These are phyloP conservation scores for Russula virescens DNA, from an alignment of 768 basidiomycete genomes.

Conservation along the genomic window DNA sequence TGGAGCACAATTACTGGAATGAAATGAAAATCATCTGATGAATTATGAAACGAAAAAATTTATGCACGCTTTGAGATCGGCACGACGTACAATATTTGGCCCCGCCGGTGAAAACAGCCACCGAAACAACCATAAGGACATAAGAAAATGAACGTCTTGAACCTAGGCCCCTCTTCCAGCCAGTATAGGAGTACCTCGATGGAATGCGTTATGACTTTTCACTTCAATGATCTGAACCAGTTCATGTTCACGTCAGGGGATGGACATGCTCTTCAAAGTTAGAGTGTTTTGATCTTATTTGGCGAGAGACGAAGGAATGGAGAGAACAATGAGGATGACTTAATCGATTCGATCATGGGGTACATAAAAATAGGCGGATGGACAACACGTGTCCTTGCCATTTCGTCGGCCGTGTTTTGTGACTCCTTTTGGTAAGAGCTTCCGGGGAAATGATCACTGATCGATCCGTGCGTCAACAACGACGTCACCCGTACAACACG, in stretches of 20 bases:
- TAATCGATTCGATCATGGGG: conserved; percentile 6
- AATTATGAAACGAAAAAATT: no score
- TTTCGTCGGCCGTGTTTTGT: background rate
- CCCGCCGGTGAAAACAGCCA: conserved; percentile 39
- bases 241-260: conserved; percentile 57
- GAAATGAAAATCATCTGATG: no score
- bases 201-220: conserved; percentile 63
- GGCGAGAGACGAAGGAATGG: conserved; percentile 29
- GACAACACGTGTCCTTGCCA: background rate
- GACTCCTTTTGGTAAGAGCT: background rate
- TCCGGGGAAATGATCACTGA: background rate
- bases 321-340: background rate
- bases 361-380: no score
- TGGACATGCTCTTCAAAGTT: conserved; percentile 49
- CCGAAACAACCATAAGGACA: no score
- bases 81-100: conserved; percentile 44
- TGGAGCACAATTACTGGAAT: no score
- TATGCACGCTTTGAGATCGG: no score
- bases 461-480: conserved; percentile 16
- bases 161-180: no score
- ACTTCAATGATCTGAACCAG: conserved; percentile 66
- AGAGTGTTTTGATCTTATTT: conserved; percentile 35
- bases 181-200: conserved; percentile 33
- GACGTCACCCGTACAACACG: conserved; percentile 11
- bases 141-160: no score